Conservation (phyloP, 139 green algal species). For the Chlamydomonas eustigma region DNA sequence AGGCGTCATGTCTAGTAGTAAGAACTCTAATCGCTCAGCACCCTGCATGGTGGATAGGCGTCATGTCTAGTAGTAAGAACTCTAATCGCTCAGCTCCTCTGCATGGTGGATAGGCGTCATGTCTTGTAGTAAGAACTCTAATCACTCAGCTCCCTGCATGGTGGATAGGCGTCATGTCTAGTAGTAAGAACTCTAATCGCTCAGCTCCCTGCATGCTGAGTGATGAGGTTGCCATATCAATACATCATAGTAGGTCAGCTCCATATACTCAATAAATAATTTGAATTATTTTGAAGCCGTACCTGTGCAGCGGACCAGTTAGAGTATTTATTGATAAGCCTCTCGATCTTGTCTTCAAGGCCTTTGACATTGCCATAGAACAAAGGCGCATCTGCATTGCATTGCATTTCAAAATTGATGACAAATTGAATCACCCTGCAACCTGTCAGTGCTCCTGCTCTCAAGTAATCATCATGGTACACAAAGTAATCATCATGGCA, state of each 20-base stretch:
- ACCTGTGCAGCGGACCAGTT: slow-evolving; percentile 6
- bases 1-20: not conserved
- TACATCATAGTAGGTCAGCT: not conserved
- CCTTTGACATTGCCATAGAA: slow-evolving; percentile 67
- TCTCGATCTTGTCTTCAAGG: slow-evolving; percentile 16
- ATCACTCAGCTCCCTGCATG: not conserved
- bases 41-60: not conserved
- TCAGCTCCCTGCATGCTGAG: no score
- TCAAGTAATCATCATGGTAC: not conserved
- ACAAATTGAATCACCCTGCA: no score
- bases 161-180: slow-evolving; percentile 3
- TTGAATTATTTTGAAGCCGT: not conserved
- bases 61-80: not conserved
- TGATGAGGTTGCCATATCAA: no score
- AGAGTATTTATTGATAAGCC: slow-evolving; percentile 2
- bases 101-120: slow-evolving; percentile 2
- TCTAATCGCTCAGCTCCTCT: not conserved
- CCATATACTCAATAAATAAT: not conserved
- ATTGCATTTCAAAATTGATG: no score
- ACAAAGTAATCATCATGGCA: not conserved
- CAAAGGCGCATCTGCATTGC: slow-evolving; percentile 24
- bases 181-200: not conserved
- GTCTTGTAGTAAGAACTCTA: not conserved
- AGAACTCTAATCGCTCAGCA: not conserved
- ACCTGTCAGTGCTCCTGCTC: no score